phyloP scores from a whole-genome alignment of 2,329 filamentous ascomycete genomes.

The Plenodomus tracheiphilus region DNA sequence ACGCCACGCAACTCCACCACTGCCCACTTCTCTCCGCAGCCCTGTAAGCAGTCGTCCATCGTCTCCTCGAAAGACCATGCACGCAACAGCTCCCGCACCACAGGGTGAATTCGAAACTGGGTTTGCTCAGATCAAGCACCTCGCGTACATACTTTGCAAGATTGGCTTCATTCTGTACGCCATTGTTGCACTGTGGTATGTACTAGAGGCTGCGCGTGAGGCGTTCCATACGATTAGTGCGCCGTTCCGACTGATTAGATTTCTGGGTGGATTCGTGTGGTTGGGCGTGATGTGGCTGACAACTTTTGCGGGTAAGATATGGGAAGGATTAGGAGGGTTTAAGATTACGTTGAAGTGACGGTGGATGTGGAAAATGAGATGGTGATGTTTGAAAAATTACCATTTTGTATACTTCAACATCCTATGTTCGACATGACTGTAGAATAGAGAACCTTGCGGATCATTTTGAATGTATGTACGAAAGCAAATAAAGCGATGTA shows the following conservation, averaged over 20 bases:
- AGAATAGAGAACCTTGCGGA: no score
- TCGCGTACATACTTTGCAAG: slow-evolving; percentile 19
- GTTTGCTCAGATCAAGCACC: slow-evolving; percentile 23
- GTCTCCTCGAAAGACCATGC: slow-evolving; percentile 15
- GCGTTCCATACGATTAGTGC: slow-evolving; percentile 25
- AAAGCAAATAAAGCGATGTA: no score
- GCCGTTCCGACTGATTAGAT: slow-evolving; percentile 22
- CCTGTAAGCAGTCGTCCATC: slow-evolving; percentile 10
- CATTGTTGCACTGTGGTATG: slow-evolving; percentile 32
- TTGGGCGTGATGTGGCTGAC: slow-evolving; percentile 4
- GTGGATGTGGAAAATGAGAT: slow-evolving; percentile 11
- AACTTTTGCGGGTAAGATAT: slow-evolving; percentile 1
- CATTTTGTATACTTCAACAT: no score
- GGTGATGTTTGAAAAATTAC: background rate
- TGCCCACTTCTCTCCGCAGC: background rate
- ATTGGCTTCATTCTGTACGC: slow-evolving; percentile 25
- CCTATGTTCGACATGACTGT: no score
- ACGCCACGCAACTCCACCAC: slow-evolving; percentile 11
- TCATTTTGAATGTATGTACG: no score
- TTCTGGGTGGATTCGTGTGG: slow-evolving; percentile 13
- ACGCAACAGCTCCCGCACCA: background rate
- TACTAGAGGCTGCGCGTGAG: slow-evolving; percentile 32
- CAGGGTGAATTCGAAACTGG: slow-evolving; percentile 26
- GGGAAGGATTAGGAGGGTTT: slow-evolving; percentile 17
- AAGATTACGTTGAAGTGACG: slow-evolving; percentile 16